Evolutionary conservation across 1,284 basidiomycete genomes (phyloP).

Genomic region (Marasmius sp.): DNA sequence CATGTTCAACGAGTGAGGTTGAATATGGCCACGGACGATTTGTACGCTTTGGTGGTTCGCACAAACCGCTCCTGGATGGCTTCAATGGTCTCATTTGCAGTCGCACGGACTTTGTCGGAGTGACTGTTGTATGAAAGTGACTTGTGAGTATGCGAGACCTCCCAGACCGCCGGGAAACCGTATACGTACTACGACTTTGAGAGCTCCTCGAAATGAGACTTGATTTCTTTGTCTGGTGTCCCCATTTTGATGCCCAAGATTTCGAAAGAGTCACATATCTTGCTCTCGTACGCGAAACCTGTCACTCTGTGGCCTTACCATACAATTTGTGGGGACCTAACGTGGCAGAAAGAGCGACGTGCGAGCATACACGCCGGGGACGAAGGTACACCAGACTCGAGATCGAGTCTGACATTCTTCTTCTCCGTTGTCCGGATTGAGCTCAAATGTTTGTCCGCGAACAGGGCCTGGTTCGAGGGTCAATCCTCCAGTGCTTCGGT

Average conservation of each 20-base stretch:
- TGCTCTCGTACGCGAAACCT: slow-evolving; percentile 60
- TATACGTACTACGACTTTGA: slow-evolving; percentile 79
- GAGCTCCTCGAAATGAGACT: slow-evolving; percentile 95
- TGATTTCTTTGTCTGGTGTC: slow-evolving; percentile 87
- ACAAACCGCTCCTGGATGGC: slow-evolving; percentile 90
- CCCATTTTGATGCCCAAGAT: slow-evolving; percentile 86
- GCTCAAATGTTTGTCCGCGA: too few species aligned
- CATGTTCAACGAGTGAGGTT: not conserved
- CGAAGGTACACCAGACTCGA: too few species aligned
- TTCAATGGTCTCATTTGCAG: slow-evolving; percentile 85
- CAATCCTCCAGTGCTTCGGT: too few species aligned
- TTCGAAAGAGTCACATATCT: slow-evolving; percentile 92
- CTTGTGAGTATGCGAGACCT: too few species aligned
- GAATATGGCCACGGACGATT: slow-evolving; percentile 58
- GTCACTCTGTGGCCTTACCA: slow-evolving; percentile 65
- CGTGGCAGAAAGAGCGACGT: too few species aligned
- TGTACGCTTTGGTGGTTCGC: slow-evolving; percentile 97
- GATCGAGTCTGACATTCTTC: too few species aligned
- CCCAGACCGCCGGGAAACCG: not conserved
- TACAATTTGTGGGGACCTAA: too few species aligned
- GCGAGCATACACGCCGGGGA: too few species aligned
- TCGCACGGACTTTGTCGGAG: slow-evolving; percentile 92
- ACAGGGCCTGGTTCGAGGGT: too few species aligned
- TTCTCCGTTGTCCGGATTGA: too few species aligned
- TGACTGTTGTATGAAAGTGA: slow-evolving; percentile 58